These are phyloP conservation scores for Rhamnella rubrinervis DNA, from an alignment of 331 rosid species.

Conservation along the genomic window DNA sequence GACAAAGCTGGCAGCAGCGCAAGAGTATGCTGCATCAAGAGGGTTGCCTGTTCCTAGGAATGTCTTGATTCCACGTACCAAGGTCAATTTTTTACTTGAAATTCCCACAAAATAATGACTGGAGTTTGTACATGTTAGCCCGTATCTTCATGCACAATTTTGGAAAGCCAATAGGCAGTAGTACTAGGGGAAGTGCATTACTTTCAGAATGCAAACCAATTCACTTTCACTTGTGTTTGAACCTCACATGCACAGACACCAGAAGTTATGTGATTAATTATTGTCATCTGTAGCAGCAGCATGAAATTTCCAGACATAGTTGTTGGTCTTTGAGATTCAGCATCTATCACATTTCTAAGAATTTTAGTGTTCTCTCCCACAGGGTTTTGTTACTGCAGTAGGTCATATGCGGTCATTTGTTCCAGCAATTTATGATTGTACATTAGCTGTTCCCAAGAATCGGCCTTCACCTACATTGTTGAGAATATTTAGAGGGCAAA, in stretches of 20 bases:
- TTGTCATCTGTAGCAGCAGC: not conserved
- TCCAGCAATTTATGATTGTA: slow-evolving; percentile 80
- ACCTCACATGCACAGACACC: no score
- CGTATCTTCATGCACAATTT: not conserved
- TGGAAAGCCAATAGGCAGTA: not conserved
- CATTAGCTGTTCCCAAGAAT: slow-evolving; percentile 51
- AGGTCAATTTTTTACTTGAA: slow-evolving; percentile 44
- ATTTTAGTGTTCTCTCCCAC: not conserved
- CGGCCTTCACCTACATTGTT: slow-evolving; percentile 66
- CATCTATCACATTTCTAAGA: not conserved
- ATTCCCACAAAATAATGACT: not conserved
- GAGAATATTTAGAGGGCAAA: slow-evolving; percentile 57
- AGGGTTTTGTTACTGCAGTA: slow-evolving; percentile 90
- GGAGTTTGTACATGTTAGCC: not conserved
- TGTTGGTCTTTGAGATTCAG: not conserved
- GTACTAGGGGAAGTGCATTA: not conserved
- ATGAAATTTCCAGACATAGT: not conserved
- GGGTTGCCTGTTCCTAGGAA: slow-evolving; percentile 73
- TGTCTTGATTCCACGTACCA: slow-evolving; percentile 84
- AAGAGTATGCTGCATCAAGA: slow-evolving; percentile 70
- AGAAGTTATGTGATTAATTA: not conserved
- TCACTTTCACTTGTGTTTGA: not conserved
- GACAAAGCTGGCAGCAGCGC: slow-evolving; percentile 64
- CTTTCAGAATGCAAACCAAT: not conserved
- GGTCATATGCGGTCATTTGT: slow-evolving; percentile 45